Evolutionary conservation across 2,329 filamentous ascomycete species (phyloP).

Genomic region (Podosphaera leucotricha): DNA sequence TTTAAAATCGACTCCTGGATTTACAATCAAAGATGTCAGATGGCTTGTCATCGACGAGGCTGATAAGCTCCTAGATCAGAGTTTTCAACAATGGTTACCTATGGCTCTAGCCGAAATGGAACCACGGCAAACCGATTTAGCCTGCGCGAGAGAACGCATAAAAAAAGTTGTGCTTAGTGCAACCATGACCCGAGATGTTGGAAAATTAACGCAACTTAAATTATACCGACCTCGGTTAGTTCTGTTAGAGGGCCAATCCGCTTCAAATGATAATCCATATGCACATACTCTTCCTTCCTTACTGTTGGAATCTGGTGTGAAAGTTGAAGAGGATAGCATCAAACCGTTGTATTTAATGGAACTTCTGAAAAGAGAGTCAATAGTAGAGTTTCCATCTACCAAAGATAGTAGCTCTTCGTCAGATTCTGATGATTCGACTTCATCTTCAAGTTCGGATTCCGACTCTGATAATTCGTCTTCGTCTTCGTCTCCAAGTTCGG

Average conservation of each 20-base stretch:
- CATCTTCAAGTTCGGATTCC: conserved; percentile 3
- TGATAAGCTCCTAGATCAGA: conserved; percentile 73
- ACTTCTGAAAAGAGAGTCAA: conserved; percentile 36
- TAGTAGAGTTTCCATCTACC: conserved; percentile 15
- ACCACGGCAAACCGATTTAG: conserved; percentile 8
- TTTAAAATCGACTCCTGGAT: conserved; percentile 60
- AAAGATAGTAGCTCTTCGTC: conserved; percentile 4
- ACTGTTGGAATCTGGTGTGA: conserved; percentile 41
- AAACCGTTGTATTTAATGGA: conserved; percentile 74
- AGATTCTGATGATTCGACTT: background rate
- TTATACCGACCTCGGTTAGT: conserved; percentile 54
- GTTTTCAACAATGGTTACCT: conserved; percentile 76
- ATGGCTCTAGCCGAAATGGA: conserved; percentile 38
- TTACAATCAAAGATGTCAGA: conserved; percentile 51
- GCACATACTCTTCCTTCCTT: conserved; percentile 34
- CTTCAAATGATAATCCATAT: conserved; percentile 10
- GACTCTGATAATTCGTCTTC: background rate
- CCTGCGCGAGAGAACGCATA: conserved; percentile 19
- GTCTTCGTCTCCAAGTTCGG: background rate
- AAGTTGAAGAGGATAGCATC: conserved; percentile 42
- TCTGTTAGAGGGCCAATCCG: conserved; percentile 33
- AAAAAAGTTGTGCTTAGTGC: conserved; percentile 76
- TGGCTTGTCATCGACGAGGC: conserved; percentile 92
- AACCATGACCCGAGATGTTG: conserved; percentile 73
- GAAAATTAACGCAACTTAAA: conserved; percentile 50